Conservation (phyloP, 2,329 filamentous ascomycete genomes). For the Aschersonia sp. region DNA sequence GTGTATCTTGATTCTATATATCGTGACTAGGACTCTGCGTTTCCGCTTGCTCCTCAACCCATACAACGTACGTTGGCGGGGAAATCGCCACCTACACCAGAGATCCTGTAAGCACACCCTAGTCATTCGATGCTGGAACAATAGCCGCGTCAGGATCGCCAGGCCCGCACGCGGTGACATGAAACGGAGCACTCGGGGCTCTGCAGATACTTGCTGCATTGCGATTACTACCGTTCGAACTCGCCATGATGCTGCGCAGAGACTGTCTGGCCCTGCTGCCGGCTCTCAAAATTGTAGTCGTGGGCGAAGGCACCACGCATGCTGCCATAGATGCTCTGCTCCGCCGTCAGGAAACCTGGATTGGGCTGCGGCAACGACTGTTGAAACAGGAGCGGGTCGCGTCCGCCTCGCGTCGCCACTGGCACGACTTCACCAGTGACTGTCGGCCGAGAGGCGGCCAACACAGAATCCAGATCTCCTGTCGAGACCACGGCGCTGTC, state of each 20-base stretch:
- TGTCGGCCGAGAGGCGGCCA: conserved; percentile 5
- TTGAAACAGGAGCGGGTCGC: conserved; percentile 8
- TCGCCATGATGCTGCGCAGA: conserved; percentile 3
- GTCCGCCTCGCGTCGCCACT: not conserved
- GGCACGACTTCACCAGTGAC: conserved; percentile 5
- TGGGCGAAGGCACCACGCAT: conserved; percentile 5
- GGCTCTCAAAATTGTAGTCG: conserved; percentile 6
- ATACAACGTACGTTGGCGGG: too few species aligned
- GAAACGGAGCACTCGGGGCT: too few species aligned
- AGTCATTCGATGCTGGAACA: too few species aligned
- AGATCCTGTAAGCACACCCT: too few species aligned
- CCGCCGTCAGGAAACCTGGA: conserved; percentile 8
- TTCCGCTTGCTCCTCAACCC: too few species aligned
- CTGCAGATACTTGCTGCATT: too few species aligned
- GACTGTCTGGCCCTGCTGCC: conserved; percentile 3
- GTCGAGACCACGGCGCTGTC: conserved; percentile 10
- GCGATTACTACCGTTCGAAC: too few species aligned
- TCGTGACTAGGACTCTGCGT: too few species aligned
- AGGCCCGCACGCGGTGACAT: too few species aligned
- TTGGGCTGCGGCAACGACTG: conserved; percentile 6
- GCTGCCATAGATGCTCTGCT: conserved; percentile 9
- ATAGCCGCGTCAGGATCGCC: too few species aligned
- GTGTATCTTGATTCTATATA: too few species aligned
- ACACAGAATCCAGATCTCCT: conserved; percentile 8
- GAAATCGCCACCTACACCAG: too few species aligned